A percentile compares a stretch with the other conserved stretches of the same genome.
Conservation (phyloP, 225 moss, liverwort and hornwort species). For the Physcomitrium patens region DNA sequence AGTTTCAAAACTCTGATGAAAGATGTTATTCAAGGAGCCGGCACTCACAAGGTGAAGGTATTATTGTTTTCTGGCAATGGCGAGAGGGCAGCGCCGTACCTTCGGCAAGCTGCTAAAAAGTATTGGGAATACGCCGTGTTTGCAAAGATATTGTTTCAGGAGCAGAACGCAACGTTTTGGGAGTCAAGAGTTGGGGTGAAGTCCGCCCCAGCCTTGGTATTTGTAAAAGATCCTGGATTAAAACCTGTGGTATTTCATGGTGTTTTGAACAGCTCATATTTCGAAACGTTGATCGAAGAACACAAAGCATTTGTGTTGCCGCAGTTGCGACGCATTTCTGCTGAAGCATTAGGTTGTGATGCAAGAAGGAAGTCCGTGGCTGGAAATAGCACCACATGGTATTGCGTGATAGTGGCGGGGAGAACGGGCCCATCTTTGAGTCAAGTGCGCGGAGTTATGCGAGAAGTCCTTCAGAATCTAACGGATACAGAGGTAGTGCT, state of each 20-base stretch:
- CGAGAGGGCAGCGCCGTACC: constrained; percentile 58
- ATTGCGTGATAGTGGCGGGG: constrained; percentile 73
- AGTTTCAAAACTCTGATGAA: constrained; percentile 51
- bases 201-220: constrained; percentile 67
- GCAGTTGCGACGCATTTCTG: constrained; percentile 69
- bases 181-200: constrained; percentile 65
- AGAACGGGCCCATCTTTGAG: constrained; percentile 55
- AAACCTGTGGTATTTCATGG: constrained; percentile 66
- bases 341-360: constrained; percentile 68
- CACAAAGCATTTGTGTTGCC: constrained; percentile 75
- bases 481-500: constrained; percentile 2
- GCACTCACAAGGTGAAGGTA: constrained; percentile 75
- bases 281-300: constrained; percentile 52
- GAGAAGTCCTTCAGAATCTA: constrained; percentile 36
- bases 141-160: constrained; percentile 70
- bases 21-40: constrained; percentile 60
- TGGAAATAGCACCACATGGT: constrained; percentile 65
- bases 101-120: constrained; percentile 63
- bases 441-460: constrained; percentile 58
- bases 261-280: constrained; percentile 37
- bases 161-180: constrained; percentile 61
- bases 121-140: constrained; percentile 57
- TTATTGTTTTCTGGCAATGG: constrained; percentile 71
- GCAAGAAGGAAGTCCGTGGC: constrained; percentile 53
- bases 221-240: constrained; percentile 80